Evolutionary conservation across 345 rosid species (phyloP).

Genomic region (Streptanthus diversifolius): DNA sequence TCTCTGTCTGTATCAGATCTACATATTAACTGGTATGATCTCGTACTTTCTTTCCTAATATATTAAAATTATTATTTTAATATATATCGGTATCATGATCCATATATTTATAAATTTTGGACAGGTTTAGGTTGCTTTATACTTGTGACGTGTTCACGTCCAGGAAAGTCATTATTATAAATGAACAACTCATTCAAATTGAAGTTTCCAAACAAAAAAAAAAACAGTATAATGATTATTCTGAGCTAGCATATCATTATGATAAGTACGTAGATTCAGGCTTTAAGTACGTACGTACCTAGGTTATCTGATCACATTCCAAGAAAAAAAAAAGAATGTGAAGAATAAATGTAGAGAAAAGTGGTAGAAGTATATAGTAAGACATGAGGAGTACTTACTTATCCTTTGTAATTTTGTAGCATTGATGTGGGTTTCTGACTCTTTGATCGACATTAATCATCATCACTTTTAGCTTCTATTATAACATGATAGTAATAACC

Average conservation of each 20-base stretch:
- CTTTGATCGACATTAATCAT: not conserved
- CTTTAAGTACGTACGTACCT: not conserved
- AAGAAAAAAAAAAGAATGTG: not conserved
- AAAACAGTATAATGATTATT: not conserved
- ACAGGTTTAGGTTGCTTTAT: not conserved
- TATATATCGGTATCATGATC: not conserved
- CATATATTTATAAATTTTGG: not conserved
- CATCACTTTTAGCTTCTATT: not conserved
- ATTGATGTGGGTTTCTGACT: not conserved
- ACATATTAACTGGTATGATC: not conserved
- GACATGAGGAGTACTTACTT: not conserved
- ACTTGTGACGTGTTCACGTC: conserved; percentile 1
- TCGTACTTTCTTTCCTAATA: not conserved
- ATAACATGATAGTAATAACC: not conserved
- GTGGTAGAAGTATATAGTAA: not conserved
- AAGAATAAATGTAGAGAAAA: not conserved
- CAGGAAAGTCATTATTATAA: not conserved
- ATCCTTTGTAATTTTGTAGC: not conserved
- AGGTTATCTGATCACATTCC: not conserved
- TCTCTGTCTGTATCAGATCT: not conserved
- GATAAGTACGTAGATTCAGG: not conserved
- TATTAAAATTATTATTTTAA: not conserved
- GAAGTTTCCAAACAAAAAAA: too few relatives aligned
- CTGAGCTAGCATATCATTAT: not conserved
- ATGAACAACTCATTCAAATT: not conserved